A percentile compares a stretch with the other conserved stretches of the same genome.
Evolutionary conservation across 208 protist genomes (phyloP).

Genomic region (Wallacemonas collosoma): DNA sequence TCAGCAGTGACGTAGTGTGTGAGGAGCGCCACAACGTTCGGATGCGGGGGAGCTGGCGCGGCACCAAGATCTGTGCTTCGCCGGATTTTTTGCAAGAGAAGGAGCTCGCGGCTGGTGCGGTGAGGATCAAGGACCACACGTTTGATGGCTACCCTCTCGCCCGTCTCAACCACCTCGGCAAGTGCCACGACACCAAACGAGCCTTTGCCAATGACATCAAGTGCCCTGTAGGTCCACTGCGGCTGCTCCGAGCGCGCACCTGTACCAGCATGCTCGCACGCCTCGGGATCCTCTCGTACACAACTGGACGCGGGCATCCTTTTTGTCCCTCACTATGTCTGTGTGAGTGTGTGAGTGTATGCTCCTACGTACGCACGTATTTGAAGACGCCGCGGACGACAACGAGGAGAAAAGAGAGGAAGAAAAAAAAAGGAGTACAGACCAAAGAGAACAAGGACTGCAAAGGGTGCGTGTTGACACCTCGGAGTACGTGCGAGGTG

Average conservation of each 20-base stretch:
- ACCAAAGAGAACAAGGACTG: not conserved
- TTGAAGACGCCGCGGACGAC: not conserved
- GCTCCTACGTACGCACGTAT: too few relatives aligned
- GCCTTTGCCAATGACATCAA: slow-evolving; percentile 91
- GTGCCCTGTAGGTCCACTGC: slow-evolving; percentile 28
- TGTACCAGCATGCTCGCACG: not conserved
- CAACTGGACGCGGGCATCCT: not conserved
- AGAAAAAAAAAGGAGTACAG: slow-evolving; percentile 24
- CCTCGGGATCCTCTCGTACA: not conserved
- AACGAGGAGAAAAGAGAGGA: not conserved
- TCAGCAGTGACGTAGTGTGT: slow-evolving; percentile 95
- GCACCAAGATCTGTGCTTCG: slow-evolving; percentile 9
- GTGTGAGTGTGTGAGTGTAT: too few relatives aligned
- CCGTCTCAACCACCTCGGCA: slow-evolving; percentile 78
- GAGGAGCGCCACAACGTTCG: slow-evolving; percentile 95
- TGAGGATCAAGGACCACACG: slow-evolving; percentile 96
- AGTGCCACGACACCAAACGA: slow-evolving; percentile 97
- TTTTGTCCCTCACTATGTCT: not conserved
- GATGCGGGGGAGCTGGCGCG: slow-evolving; percentile 63
- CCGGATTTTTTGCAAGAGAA: slow-evolving; percentile 94
- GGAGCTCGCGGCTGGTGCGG: slow-evolving; percentile 98
- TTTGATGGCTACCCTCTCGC: slow-evolving; percentile 96
- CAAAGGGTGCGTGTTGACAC: not conserved
- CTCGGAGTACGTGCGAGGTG: too few relatives aligned
- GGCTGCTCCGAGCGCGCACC: too few relatives aligned